phyloP scores from a whole-genome alignment of 495 filamentous ascomycete species.

The Penicillium tannophilum region DNA sequence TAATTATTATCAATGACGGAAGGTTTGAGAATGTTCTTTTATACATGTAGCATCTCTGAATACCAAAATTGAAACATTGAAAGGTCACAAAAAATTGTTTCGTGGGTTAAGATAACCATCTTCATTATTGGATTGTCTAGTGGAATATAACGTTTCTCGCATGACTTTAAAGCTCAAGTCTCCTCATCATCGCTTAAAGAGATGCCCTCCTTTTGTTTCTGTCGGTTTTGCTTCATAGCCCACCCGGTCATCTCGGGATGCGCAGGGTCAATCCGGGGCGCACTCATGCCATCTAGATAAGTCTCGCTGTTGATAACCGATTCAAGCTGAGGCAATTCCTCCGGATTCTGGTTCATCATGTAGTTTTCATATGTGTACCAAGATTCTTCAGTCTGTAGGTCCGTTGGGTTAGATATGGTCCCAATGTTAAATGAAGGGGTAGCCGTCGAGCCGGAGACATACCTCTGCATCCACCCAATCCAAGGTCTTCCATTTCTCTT shows the following conservation, averaged over 20 bases:
- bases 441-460: slow-evolving; percentile 16
- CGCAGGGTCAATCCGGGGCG: slow-evolving; percentile 58
- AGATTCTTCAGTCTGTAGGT: slow-evolving; percentile 56
- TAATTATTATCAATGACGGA: neutral
- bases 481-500: slow-evolving; percentile 67
- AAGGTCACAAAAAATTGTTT: neutral
- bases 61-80: neutral
- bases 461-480: slow-evolving; percentile 72
- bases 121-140: slow-evolving; percentile 1
- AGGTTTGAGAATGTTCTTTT: neutral
- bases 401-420: slow-evolving; percentile 19
- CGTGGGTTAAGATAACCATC: neutral
- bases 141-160: neutral
- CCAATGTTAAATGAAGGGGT: neutral
- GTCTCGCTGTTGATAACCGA: slow-evolving; percentile 56
- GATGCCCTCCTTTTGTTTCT: slow-evolving; percentile 31
- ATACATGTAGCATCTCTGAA: neutral
- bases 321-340: slow-evolving; percentile 50
- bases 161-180: slow-evolving; percentile 9
- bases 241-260: slow-evolving; percentile 50
- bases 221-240: slow-evolving; percentile 54
- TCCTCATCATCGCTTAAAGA: slow-evolving; percentile 30
- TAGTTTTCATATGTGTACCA: slow-evolving; percentile 62
- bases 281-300: slow-evolving; percentile 67
- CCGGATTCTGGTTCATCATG: slow-evolving; percentile 58